Evolutionary conservation across 768 basidiomycete genomes (phyloP).

Genomic region (Russula sp.): DNA sequence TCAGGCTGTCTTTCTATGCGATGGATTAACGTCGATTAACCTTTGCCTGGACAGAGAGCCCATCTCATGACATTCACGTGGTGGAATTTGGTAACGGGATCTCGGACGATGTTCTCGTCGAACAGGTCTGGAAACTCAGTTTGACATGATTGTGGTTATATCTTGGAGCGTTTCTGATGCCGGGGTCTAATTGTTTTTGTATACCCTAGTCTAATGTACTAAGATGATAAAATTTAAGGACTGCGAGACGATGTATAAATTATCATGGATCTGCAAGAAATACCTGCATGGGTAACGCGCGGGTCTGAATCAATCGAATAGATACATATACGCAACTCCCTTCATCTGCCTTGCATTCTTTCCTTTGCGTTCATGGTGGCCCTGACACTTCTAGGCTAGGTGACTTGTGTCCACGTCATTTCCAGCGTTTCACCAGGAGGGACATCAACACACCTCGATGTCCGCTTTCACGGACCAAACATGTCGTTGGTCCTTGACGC

Average conservation of each 20-base stretch:
- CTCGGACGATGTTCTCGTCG: slow-evolving; percentile 8
- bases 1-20: neutral
- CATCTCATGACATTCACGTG: slow-evolving; percentile 26
- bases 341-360: neutral
- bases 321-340: slow-evolving; percentile 8
- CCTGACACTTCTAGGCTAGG: slow-evolving; percentile 1
- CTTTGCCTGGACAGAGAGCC: slow-evolving; percentile 31
- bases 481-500: slow-evolving; percentile 69
- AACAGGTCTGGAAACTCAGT: slow-evolving; percentile 27
- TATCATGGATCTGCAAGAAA: neutral
- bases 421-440: neutral
- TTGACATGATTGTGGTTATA: slow-evolving; percentile 5
- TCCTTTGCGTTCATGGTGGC: slow-evolving; percentile 2
- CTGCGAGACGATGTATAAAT: slow-evolving; percentile 8
- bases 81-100: slow-evolving; percentile 9
- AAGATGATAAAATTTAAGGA: neutral
- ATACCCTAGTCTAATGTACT: slow-evolving; percentile 15
- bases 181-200: neutral
- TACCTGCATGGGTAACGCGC: neutral
- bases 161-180: neutral
- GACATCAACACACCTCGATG: slow-evolving; percentile 14
- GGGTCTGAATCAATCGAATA: slow-evolving; percentile 4
- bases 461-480: slow-evolving; percentile 66
- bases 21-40: neutral
- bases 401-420: slow-evolving; percentile 13